These are phyloP conservation scores for Vitis rotundifolia DNA, from an alignment of 164 flowering plant genomes.

Conservation along the genomic window DNA sequence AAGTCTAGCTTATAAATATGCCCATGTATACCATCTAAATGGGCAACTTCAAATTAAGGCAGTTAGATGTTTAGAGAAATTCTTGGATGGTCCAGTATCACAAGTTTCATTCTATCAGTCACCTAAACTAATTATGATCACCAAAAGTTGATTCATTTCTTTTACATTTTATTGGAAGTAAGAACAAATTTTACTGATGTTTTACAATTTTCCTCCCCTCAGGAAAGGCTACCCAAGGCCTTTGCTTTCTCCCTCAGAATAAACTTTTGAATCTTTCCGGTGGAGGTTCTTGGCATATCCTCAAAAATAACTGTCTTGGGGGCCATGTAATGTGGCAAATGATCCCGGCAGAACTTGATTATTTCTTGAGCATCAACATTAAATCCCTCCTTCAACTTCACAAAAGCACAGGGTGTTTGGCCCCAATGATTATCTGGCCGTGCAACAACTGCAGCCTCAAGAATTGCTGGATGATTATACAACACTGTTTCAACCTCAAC, in stretches of 20 bases:
- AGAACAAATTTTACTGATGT: too few relatives aligned
- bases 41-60: too few relatives aligned
- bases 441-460: conserved; percentile 62
- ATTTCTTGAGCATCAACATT: conserved; percentile 38
- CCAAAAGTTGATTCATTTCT: too few relatives aligned
- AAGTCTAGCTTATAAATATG: too few relatives aligned
- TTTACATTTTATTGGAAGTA: too few relatives aligned
- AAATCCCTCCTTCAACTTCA: conserved; percentile 48
- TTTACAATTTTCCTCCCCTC: too few relatives aligned
- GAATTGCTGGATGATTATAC: conserved; percentile 47
- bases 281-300: conserved; percentile 55
- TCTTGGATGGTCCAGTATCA: too few relatives aligned
- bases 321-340: conserved; percentile 53
- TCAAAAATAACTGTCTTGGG: conserved; percentile 53
- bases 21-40: too few relatives aligned
- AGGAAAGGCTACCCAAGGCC: conserved; percentile 6
- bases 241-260: conserved; percentile 52
- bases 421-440: conserved; percentile 35
- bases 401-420: conserved; percentile 62
- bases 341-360: conserved; percentile 42
- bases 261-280: conserved; percentile 73
- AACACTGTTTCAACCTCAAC: conserved; percentile 64
- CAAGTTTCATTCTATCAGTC: too few relatives aligned
- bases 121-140: too few relatives aligned
- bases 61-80: too few relatives aligned